These are phyloP conservation scores for Diaporthe citrichinensis DNA, from an alignment of 2,329 filamentous ascomycete genomes.

Conservation along the genomic window DNA sequence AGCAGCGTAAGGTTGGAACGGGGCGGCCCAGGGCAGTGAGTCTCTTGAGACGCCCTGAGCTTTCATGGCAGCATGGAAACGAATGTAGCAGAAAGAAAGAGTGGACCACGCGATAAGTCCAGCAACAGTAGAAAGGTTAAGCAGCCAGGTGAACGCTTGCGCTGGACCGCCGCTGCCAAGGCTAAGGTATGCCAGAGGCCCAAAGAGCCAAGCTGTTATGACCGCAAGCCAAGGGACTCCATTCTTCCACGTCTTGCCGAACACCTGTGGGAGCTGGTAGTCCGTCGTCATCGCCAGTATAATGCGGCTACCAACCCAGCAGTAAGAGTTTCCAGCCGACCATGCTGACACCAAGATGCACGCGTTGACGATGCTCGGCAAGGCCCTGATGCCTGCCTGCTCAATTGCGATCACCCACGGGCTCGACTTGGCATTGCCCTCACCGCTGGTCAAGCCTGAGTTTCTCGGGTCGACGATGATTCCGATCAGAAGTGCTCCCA, in stretches of 20 bases:
- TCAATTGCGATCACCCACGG: constrained; percentile 47
- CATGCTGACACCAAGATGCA: constrained; percentile 54
- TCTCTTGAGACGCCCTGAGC: constrained; percentile 56
- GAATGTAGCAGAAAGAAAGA: constrained; percentile 50
- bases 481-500: constrained; percentile 43
- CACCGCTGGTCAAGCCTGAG: constrained; percentile 34
- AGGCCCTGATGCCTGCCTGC: constrained; percentile 42
- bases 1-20: constrained; percentile 55
- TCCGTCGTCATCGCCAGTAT: constrained; percentile 78
- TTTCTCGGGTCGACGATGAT: constrained; percentile 42
- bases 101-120: constrained; percentile 52
- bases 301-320: constrained; percentile 70
- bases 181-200: constrained; percentile 67
- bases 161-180: constrained; percentile 60
- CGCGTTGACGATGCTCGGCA: constrained; percentile 43
- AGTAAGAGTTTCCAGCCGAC: constrained; percentile 58
- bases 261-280: constrained; percentile 74
- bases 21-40: constrained; percentile 49
- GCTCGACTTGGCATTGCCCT: constrained; percentile 41
- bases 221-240: constrained; percentile 73
- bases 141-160: constrained; percentile 69
- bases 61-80: constrained; percentile 54
- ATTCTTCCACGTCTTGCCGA: constrained; percentile 70
- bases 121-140: constrained; percentile 64
- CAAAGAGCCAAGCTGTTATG: constrained; percentile 69